Base-by-base conservation (phyloP, 139 green algal genomes). In the Chlamydomonas sp. region DNA sequence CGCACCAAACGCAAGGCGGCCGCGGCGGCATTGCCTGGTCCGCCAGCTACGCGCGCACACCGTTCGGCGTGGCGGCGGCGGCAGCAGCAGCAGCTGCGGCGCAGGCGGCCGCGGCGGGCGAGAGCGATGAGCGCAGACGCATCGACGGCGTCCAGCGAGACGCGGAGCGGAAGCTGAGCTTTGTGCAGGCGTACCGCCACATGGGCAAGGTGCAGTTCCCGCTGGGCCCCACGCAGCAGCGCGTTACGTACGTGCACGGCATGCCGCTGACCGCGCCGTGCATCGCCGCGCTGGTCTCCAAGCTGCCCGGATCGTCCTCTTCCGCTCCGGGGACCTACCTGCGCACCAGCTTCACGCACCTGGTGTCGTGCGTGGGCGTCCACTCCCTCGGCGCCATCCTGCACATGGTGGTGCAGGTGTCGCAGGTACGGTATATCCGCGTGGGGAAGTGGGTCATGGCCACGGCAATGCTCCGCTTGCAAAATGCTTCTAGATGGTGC, bases 341-440 rank as follows among this genome's bases (percentile, higher is more conserved):
- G 20, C 67, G 49, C 6, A 60, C n/a, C 59, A 74, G 60, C 68
- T 60, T 63, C n/a, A 59, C 74, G 74, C 58, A 74, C 16, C 12
- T 89, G n/a, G 15, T 20, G 1, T 18, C 61, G 6, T 79, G 64
- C 31, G 79, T 79, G 2, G 79, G 79, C 60, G 81, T 85, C 4
- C 86, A 90, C 80, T 87, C 86, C 1, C 18, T 87, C 57, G 80
- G 63, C 10, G 66, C 80, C 2, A 4, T 79, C 9, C 49, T 90
- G 20, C 8, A 79, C 20, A 63, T 90, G 79, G 18, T 74, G 4
- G 49, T 79, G 57, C 73, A 81, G 63, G 16, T 78, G 6, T 17
- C 84, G 58, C 16, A 81, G 86, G 86, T 90, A 63, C 6, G 72
- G 6, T 15, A 9, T 62, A 71, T 15, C 31, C 31, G 31, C 31